Percentiles rank a stretch among this genome's conserved stretches.
Conservation (phyloP, 176 grass and related monocot species). For the Pontederia paniculata region DNA sequence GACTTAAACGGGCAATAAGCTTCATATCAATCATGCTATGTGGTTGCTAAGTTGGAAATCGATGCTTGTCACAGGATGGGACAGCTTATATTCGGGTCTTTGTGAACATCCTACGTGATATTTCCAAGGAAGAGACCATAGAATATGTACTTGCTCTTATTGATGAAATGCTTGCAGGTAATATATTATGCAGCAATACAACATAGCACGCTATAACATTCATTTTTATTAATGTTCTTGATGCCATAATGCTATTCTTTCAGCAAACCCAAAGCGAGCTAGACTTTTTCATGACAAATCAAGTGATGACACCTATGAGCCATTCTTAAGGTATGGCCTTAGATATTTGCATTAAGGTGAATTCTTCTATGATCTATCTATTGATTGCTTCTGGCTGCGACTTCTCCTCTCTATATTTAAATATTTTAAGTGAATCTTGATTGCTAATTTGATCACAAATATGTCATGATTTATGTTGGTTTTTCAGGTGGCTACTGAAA, state of each 20-base stretch:
- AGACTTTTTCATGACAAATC: constrained; percentile 76
- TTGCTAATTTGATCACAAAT: too few species aligned
- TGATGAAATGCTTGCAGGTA: constrained; percentile 93
- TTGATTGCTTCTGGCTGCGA: too few species aligned
- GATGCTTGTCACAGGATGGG: constrained; percentile 50
- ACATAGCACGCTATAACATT: not conserved
- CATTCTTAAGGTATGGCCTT: constrained; percentile 54
- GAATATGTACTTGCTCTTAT: constrained; percentile 91
- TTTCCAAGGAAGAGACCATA: constrained; percentile 92
- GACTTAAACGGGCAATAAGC: not conserved
- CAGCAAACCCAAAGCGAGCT: constrained; percentile 74
- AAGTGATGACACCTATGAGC: constrained; percentile 87
- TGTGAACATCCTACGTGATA: constrained; percentile 60
- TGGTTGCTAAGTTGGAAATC: not conserved
- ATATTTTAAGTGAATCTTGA: too few species aligned
- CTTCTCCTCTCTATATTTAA: too few species aligned
- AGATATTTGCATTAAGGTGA: too few species aligned
- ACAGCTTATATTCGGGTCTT: constrained; percentile 69
- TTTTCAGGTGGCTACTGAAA: constrained; percentile 73
- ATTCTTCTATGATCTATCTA: too few species aligned
- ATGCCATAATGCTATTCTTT: constrained; percentile 26
- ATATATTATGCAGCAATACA: constrained; percentile 6
- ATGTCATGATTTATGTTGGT: not conserved
- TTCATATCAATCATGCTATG: not conserved
- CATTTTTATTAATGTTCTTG: constrained; percentile 20